These are phyloP conservation scores for Mycosphaerella sp. DNA, from an alignment of 2,329 filamentous ascomycete species.

Conservation along the genomic window DNA sequence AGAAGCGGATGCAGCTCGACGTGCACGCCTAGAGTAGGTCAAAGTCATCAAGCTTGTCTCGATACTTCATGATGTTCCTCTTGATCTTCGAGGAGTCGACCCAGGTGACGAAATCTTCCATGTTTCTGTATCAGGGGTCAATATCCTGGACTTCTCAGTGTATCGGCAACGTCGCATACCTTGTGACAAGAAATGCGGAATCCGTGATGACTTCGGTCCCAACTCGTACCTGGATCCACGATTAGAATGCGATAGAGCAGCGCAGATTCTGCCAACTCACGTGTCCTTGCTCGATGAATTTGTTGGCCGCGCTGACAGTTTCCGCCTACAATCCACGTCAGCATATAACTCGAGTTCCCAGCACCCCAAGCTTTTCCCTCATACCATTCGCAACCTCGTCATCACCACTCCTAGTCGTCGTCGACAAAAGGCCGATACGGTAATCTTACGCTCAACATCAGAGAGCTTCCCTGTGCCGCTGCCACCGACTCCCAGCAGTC, in stretches of 20 bases:
- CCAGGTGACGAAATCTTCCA: constrained; percentile 98
- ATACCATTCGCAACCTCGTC: constrained; percentile 72
- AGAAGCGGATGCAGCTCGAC: neutral
- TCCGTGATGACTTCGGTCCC: constrained; percentile 88
- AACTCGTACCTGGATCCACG: constrained; percentile 52
- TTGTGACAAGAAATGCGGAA: constrained; percentile 78
- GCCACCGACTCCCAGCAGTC: constrained; percentile 67
- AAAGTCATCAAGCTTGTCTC: constrained; percentile 92
- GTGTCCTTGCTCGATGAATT: constrained; percentile 90
- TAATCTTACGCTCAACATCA: constrained; percentile 76
- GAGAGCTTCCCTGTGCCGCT: constrained; percentile 54
- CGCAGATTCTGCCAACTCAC: constrained; percentile 1
- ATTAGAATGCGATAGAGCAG: constrained; percentile 32
- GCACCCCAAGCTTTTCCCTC: neutral
- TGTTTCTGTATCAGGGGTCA: constrained; percentile 47
- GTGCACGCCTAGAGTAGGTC: constrained; percentile 62
- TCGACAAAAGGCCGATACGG: constrained; percentile 81
- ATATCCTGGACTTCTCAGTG: neutral
- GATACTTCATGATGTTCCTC: constrained; percentile 89
- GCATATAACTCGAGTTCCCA: neutral
- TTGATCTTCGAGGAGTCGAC: constrained; percentile 95
- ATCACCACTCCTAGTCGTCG: constrained; percentile 82
- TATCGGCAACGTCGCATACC: constrained; percentile 26
- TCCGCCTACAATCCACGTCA: constrained; percentile 49
- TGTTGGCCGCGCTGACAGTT: constrained; percentile 70